phyloP scores from a whole-genome alignment of 225 moss, liverwort and hornwort genomes.

The Thuidium tamariscinum region DNA sequence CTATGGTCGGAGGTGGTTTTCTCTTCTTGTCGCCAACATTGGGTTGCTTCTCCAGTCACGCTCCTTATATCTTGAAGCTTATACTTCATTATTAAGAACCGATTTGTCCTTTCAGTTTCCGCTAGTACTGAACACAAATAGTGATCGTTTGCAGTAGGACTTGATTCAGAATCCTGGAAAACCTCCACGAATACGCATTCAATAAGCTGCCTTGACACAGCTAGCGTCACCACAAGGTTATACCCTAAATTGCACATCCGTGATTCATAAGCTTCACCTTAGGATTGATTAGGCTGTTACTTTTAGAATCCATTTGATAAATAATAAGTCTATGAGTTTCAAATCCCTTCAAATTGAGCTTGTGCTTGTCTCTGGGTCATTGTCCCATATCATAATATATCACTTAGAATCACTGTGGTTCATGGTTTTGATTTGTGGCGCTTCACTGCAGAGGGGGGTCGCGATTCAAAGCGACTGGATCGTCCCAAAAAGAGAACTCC shows the following conservation, averaged over 20 bases:
- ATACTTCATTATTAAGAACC: background rate
- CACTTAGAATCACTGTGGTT: background rate
- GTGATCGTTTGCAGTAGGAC: slow-evolving; percentile 16
- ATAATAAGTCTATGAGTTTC: background rate
- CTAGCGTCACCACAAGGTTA: slow-evolving; percentile 39
- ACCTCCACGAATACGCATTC: slow-evolving; percentile 17
- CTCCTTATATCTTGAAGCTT: background rate
- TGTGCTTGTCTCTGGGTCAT: background rate
- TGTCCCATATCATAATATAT: background rate
- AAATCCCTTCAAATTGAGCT: background rate
- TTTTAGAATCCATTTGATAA: background rate
- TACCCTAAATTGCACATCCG: background rate
- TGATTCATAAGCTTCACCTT: background rate
- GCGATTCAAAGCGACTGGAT: slow-evolving; percentile 11
- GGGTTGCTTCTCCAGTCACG: background rate
- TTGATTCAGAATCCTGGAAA: slow-evolving; percentile 41
- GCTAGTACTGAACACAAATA: background rate
- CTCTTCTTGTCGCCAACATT: background rate
- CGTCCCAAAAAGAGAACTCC: slow-evolving; percentile 19
- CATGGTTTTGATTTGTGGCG: background rate
- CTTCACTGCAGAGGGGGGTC: slow-evolving; percentile 10
- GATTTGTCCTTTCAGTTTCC: background rate
- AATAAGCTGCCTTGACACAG: slow-evolving; percentile 17
- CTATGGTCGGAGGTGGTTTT: slow-evolving; percentile 33
- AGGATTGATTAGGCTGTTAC: background rate